Evolutionary conservation across 306 rosid species (phyloP).

Genomic region (Carpinus fangiana): DNA sequence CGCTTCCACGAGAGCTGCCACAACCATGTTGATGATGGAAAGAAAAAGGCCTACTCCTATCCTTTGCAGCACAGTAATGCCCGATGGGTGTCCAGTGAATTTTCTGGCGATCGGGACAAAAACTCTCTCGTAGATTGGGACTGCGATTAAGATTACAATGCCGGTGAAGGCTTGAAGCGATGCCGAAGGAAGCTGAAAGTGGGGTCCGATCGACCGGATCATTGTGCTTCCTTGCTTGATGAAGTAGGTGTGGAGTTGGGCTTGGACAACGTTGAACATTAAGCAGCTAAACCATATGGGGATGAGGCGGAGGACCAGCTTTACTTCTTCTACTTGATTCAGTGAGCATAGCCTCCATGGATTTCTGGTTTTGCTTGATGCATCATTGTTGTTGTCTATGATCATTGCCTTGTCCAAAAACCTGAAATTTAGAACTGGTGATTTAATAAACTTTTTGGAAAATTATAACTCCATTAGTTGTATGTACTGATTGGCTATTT

Average conservation of each 20-base stretch:
- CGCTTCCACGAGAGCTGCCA: slow-evolving; percentile 53
- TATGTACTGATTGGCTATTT: too few relatives aligned
- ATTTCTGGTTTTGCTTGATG: slow-evolving; percentile 41
- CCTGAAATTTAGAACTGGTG: slow-evolving; percentile 29
- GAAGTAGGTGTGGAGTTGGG: slow-evolving; percentile 61
- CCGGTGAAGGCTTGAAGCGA: slow-evolving; percentile 64
- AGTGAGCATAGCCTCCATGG: slow-evolving; percentile 80
- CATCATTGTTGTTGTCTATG: slow-evolving; percentile 45
- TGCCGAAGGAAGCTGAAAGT: slow-evolving; percentile 60
- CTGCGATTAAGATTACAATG: slow-evolving; percentile 36
- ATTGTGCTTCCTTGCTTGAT: slow-evolving; percentile 67
- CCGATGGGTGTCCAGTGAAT: slow-evolving; percentile 46
- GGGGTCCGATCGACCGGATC: slow-evolving; percentile 52
- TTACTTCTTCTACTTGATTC: slow-evolving; percentile 77
- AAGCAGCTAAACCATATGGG: slow-evolving; percentile 75
- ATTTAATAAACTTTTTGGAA: not conserved
- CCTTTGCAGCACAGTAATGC: slow-evolving; percentile 67
- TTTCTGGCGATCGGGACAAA: slow-evolving; percentile 47
- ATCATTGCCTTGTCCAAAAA: slow-evolving; percentile 71
- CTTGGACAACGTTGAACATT: slow-evolving; percentile 57
- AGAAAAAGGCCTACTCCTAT: slow-evolving; percentile 64
- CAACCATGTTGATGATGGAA: slow-evolving; percentile 63
- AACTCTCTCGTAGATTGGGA: slow-evolving; percentile 58
- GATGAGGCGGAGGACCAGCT: slow-evolving; percentile 58
- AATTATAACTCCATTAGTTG: too few relatives aligned